A percentile compares a stretch with the other conserved stretches of the same genome.
These are phyloP conservation scores for Hsuehochloa calcarea DNA, from an alignment of 176 grass and related monocot species.

Conservation along the genomic window DNA sequence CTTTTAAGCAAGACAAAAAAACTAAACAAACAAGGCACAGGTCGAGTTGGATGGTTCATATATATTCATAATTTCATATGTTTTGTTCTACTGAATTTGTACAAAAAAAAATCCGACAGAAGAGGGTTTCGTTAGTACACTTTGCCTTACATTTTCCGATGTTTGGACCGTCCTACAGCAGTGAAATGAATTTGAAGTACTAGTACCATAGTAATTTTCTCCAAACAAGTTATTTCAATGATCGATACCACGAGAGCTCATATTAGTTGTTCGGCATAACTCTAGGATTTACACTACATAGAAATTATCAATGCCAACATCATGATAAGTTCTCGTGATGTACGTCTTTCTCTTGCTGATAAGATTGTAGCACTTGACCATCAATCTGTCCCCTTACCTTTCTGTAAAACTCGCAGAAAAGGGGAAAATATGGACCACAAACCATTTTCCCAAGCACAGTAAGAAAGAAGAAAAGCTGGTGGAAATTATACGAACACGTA, in stretches of 20 bases:
- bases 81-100: background rate
- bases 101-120: background rate
- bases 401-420: background rate
- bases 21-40: too few relatives aligned
- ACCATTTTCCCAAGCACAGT: constrained; percentile 24
- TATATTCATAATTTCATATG: background rate
- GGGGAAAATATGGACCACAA: constrained; percentile 32
- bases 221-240: background rate
- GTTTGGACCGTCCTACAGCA: background rate
- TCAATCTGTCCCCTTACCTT: constrained; percentile 31
- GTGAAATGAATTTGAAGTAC: background rate
- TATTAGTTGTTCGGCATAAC: background rate
- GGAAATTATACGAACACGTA: constrained; percentile 34
- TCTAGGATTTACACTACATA: background rate
- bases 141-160: background rate
- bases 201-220: background rate
- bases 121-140: background rate
- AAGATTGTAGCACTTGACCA: constrained; percentile 26
- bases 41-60: background rate
- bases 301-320: constrained; percentile 21
- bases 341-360: constrained; percentile 6
- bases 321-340: constrained; percentile 40
- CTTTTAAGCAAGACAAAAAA: too few relatives aligned
- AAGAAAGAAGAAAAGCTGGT: background rate
- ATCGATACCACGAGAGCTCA: background rate